Percentiles rank a stretch among this genome's conserved stretches.
Evolutionary conservation across 2,329 filamentous ascomycete species (phyloP).

Genomic region (Pseudocercospora fuligena): DNA sequence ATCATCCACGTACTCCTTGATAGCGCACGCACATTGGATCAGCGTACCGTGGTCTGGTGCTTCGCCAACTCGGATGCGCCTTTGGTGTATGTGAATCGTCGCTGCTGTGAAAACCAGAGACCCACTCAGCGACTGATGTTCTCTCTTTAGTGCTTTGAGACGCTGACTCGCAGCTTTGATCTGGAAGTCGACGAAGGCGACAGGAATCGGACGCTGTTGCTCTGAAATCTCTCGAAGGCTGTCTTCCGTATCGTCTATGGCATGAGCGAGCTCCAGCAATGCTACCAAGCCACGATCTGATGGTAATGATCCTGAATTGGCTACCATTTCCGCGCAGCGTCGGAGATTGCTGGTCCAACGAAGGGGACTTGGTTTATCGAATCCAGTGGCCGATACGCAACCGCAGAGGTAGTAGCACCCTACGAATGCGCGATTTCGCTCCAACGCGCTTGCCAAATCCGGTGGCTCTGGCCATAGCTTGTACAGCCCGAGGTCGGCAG

Average conservation of each 20-base stretch:
- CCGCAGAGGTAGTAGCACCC: constrained; percentile 37
- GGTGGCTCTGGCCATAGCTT: constrained; percentile 17
- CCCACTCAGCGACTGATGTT: constrained; percentile 27
- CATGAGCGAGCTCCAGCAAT: constrained; percentile 27
- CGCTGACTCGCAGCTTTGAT: constrained; percentile 27
- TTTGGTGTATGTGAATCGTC: constrained; percentile 30
- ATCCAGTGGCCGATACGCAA: constrained; percentile 30
- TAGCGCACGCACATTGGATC: constrained; percentile 33
- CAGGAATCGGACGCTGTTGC: constrained; percentile 13
- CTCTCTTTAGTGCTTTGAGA: constrained; percentile 32
- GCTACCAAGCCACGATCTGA: constrained; percentile 25
- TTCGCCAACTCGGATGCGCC: constrained; percentile 25
- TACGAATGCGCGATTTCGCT: constrained; percentile 33
- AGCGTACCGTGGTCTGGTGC: constrained; percentile 29
- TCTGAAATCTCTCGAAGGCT: constrained; percentile 21
- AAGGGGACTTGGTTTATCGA: constrained; percentile 34
- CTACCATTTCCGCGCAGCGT: constrained; percentile 24
- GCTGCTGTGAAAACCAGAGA: constrained; percentile 29
- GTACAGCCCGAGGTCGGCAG: constrained; percentile 36
- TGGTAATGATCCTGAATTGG: constrained; percentile 19
- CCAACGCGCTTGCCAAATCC: constrained; percentile 25
- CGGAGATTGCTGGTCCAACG: constrained; percentile 34
- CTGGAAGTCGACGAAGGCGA: constrained; percentile 26
- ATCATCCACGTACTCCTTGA: constrained; percentile 39
- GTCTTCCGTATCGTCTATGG: constrained; percentile 32